Percentiles rank a stretch among this genome's conserved stretches.
These are phyloP conservation scores for Emmonsiellopsis sp. DNA, from an alignment of 2,329 filamentous ascomycete genomes.

Conservation along the genomic window DNA sequence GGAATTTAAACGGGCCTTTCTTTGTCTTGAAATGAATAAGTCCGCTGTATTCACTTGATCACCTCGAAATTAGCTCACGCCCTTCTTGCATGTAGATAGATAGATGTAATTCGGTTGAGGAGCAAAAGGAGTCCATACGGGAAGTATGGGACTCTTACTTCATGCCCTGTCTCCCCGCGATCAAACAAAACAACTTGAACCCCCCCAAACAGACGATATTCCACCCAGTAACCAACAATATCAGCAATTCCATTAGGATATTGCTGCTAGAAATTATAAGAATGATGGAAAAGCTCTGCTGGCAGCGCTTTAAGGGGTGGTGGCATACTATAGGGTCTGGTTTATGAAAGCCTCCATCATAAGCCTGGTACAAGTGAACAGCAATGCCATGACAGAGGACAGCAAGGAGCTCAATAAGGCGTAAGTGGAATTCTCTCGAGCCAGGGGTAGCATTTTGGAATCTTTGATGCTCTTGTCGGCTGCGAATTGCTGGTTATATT, in stretches of 20 bases:
- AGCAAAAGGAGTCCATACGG: neutral
- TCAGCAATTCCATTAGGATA: constrained; percentile 4
- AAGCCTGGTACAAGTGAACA: constrained; percentile 10
- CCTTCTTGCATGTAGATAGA: too few relatives aligned
- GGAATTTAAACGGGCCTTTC: too few relatives aligned
- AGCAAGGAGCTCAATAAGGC: constrained; percentile 14
- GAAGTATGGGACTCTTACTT: neutral
- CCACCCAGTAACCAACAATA: constrained; percentile 5
- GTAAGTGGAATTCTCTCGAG: constrained; percentile 10
- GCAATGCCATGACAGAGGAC: constrained; percentile 14
- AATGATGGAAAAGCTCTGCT: constrained; percentile 4
- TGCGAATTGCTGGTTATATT: too few relatives aligned
- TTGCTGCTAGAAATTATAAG: constrained; percentile 4
- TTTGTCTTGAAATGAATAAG: too few relatives aligned
- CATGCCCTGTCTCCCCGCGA: constrained; percentile 1
- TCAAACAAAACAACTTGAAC: constrained; percentile 2
- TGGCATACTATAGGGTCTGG: neutral
- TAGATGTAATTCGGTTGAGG: too few relatives aligned
- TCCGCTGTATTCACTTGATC: too few relatives aligned
- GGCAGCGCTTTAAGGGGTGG: neutral
- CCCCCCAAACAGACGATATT: constrained; percentile 4
- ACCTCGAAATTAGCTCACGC: too few relatives aligned
- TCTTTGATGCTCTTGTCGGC: too few relatives aligned
- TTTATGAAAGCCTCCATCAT: constrained; percentile 6
- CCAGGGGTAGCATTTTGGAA: constrained; percentile 9